Evolutionary conservation across 495 filamentous ascomycete species (phyloP), one percentile per base, ranked within the genome.

Genomic region (Lindgomyces ingoldianus): DNA sequence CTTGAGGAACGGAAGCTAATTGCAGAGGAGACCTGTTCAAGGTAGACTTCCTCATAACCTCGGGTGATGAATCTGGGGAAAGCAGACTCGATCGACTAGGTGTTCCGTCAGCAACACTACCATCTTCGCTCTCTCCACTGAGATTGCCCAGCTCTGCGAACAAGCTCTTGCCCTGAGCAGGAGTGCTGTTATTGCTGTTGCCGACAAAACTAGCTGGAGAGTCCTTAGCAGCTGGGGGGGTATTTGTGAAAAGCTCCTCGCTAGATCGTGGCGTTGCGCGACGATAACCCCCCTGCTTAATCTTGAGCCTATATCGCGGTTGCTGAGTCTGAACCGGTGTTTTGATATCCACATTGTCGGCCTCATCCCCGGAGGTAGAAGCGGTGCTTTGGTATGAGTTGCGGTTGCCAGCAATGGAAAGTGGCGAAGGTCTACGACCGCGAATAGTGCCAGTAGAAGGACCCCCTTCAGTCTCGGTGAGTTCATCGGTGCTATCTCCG

Each of bases 61-160:
- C 70, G 52, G 70, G 70, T 27, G 72, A 71, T 8, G 62, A 53
- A 18, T 71, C 68, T 4, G 58, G 65, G 22, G 71, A 65, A 22
- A 69, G 26, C 4, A 66, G 26, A 53, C 57, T 62, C 3, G 65
- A 65, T 58, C 64, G 65, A 56, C 78, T 80, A 22, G 79, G 79
- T 16, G 80, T 81, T 10, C 74, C 76, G 48, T 77, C 81, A 57
- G 72, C 77, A 45, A 77, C 76, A 46, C 67, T 72, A 10, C 60
- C 65, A 42, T 77, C 76, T 57, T 89, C 89, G 52, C 87, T 86
- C 56, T 87, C 86, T 44, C 78, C 86, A 63, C 85, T 83, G 11
- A 96, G 76, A 57, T 91, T 87, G 19, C 86, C 91, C 46, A 98
- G 82, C 71, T 98, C 94, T 21, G 92, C 91, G 73, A 91, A 96